Base-by-base conservation (phyloP, 495 filamentous ascomycete genomes). In the Penicillium manginii region DNA sequence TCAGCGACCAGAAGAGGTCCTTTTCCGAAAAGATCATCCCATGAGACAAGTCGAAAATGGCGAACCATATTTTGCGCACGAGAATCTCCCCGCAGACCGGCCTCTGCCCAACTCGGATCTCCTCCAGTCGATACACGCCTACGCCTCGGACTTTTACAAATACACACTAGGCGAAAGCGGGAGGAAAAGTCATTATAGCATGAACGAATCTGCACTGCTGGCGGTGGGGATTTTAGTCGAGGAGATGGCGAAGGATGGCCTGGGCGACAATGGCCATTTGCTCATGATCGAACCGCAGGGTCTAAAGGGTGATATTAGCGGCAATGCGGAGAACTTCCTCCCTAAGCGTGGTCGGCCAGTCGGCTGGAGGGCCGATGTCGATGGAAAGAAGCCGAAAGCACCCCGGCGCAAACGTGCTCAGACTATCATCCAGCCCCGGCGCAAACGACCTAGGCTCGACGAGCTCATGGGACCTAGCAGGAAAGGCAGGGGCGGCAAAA, bases 141-240 rank as follows among this genome's bases (percentile, higher is more conserved):
- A 96, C 68, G 74, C 85, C 0, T 83, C 88, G 26, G 84, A 88
- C 61, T 92, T 86, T 69, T 96, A 93, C 75, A 78, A 69, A 57
- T 73, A 61, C 56, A 70, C 62, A 35, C 70, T 63, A 4, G 55
- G 57, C 7, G 69, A 77, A 33, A 63, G 63, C 8, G 76, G 71
- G 5, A 59, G 65, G 19, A 62, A 80, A 42, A 81, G 86, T 53
- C 84, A 86, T 68, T 74, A 80, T 26, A 91, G 84, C 59, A 83
- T 97, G 84, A 90, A 96, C 65, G 92, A 92, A 73, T 93, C 90
- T 9, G 91, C 91, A 1, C 69, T 97, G 52, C 75, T 96, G 56
- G 89, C 89, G 0, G 75, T 96, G 71, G 92, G 91, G 0, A 85
- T 97, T 22, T 64, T 96, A 54, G 70, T 96, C 33, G 92, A 97